phyloP scores from a whole-genome alignment of 768 basidiomycete genomes.

The Lyophyllum semitale region DNA sequence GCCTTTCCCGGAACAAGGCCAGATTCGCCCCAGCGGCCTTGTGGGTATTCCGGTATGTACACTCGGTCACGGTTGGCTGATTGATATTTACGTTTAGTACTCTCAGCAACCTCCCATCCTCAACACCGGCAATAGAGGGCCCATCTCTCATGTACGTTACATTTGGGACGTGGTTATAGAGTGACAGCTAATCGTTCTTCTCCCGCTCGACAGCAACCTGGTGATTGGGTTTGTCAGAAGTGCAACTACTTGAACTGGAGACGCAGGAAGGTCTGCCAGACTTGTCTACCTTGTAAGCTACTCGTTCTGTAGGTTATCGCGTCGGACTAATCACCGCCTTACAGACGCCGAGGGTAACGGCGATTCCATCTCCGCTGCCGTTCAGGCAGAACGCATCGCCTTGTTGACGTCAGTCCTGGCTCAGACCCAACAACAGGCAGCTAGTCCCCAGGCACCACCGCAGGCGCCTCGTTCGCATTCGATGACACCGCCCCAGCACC shows the following conservation, averaged over 20 bases:
- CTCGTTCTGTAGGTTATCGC: constrained; percentile 6
- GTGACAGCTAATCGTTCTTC: constrained; percentile 9
- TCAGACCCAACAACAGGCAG: constrained; percentile 42
- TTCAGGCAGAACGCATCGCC: constrained; percentile 83
- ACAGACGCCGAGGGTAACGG: constrained; percentile 87
- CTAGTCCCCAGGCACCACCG: constrained; percentile 14
- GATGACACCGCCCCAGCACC: constrained; percentile 46
- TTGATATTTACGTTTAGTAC: constrained; percentile 4
- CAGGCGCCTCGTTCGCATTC: constrained; percentile 43
- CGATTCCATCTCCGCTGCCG: constrained; percentile 82
- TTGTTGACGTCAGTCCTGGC: constrained; percentile 74
- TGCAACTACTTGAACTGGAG: constrained; percentile 91
- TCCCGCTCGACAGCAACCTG: constrained; percentile 53
- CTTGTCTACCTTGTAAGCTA: constrained; percentile 77
- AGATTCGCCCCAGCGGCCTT: constrained; percentile 65
- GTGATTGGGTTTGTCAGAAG: constrained; percentile 81
- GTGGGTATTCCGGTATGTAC: constrained; percentile 52
- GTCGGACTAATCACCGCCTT: constrained; percentile 7
- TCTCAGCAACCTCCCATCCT: constrained; percentile 79
- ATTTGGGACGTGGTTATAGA: constrained; percentile 13
- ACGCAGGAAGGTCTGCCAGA: constrained; percentile 86
- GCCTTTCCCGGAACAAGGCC: constrained; percentile 76
- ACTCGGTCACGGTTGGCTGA: constrained; percentile 2
- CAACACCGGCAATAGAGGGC: constrained; percentile 87
- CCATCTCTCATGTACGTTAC: constrained; percentile 76